These are phyloP conservation scores for Pleurotus sapidus DNA, from an alignment of 768 basidiomycete genomes.

Conservation along the genomic window DNA sequence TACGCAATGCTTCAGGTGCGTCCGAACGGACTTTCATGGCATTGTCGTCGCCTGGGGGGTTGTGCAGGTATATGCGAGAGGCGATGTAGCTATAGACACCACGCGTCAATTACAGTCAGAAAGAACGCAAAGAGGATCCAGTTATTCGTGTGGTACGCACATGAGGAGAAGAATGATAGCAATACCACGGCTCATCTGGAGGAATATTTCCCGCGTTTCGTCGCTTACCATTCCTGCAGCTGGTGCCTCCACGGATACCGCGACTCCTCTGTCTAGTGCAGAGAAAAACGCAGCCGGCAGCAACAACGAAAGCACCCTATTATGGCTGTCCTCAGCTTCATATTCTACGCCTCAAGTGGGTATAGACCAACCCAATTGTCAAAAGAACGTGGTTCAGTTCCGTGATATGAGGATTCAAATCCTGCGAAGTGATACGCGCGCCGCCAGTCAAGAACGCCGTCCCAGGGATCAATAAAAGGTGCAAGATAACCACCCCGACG, in stretches of 20 bases:
- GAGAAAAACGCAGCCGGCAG: slow-evolving; percentile 70
- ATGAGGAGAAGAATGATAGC: slow-evolving; percentile 60
- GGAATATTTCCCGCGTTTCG: slow-evolving; percentile 39
- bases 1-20: slow-evolving; percentile 41
- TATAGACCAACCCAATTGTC: slow-evolving; percentile 50
- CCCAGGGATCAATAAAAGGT: slow-evolving; percentile 70
- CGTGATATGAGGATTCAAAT: slow-evolving; percentile 61
- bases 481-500: slow-evolving; percentile 70
- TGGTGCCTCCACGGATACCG: slow-evolving; percentile 12
- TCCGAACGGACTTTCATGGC: slow-evolving; percentile 36
- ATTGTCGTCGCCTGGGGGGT: slow-evolving; percentile 63
- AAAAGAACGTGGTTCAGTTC: slow-evolving; percentile 70
- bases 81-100: slow-evolving; percentile 47
- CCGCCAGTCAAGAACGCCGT: slow-evolving; percentile 71
- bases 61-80: slow-evolving; percentile 67
- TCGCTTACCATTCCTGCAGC: slow-evolving; percentile 35
- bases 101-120: background rate
- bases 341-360: background rate
- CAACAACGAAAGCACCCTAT: slow-evolving; percentile 59
- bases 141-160: slow-evolving; percentile 28
- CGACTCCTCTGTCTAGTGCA: slow-evolving; percentile 40
- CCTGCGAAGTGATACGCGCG: slow-evolving; percentile 62
- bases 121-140: background rate
- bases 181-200: slow-evolving; percentile 64
- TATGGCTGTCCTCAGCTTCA: background rate